These are phyloP conservation scores for Arachnomyces sp. DNA, from an alignment of 2,329 filamentous ascomycete genomes.

Conservation along the genomic window DNA sequence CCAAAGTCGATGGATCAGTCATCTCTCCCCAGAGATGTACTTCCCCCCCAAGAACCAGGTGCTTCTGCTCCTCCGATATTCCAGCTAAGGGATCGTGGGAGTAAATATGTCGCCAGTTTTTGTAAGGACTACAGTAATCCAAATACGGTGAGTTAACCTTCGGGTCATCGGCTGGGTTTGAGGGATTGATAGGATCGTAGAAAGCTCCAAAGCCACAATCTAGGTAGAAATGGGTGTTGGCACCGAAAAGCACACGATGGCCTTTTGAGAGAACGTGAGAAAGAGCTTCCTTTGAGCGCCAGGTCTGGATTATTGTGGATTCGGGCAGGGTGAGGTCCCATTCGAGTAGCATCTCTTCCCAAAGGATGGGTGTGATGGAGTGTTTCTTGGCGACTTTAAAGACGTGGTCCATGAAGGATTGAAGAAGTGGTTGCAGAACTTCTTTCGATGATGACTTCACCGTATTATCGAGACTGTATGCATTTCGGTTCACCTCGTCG, in stretches of 20 bases:
- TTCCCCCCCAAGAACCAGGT: conserved; percentile 46
- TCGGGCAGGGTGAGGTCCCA: conserved; percentile 40
- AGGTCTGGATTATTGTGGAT: conserved; percentile 47
- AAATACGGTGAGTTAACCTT: conserved; percentile 40
- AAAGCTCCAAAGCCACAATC: conserved; percentile 51
- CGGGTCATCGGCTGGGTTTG: conserved; percentile 49
- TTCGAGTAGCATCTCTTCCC: conserved; percentile 47
- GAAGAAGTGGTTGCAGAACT: conserved; percentile 45
- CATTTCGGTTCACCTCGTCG: conserved; percentile 49
- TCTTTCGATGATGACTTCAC: conserved; percentile 45
- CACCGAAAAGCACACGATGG: conserved; percentile 51
- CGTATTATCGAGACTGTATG: conserved; percentile 50
- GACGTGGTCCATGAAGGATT: conserved; percentile 48
- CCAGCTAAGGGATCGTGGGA: conserved; percentile 49
- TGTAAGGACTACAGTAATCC: conserved; percentile 54
- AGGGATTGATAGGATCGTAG: conserved; percentile 49
- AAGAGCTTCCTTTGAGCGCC: conserved; percentile 43
- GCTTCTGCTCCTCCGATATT: conserved; percentile 40
- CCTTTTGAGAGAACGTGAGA: conserved; percentile 44
- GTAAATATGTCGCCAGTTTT: conserved; percentile 55
- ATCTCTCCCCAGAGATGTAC: conserved; percentile 50
- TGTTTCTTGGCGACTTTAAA: conserved; percentile 43
- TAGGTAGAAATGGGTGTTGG: conserved; percentile 49
- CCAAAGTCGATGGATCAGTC: conserved; percentile 47
- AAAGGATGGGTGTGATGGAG: conserved; percentile 47